Evolutionary conservation across 495 filamentous ascomycete genomes (phyloP).

Genomic region (Glarea lozoyensis): DNA sequence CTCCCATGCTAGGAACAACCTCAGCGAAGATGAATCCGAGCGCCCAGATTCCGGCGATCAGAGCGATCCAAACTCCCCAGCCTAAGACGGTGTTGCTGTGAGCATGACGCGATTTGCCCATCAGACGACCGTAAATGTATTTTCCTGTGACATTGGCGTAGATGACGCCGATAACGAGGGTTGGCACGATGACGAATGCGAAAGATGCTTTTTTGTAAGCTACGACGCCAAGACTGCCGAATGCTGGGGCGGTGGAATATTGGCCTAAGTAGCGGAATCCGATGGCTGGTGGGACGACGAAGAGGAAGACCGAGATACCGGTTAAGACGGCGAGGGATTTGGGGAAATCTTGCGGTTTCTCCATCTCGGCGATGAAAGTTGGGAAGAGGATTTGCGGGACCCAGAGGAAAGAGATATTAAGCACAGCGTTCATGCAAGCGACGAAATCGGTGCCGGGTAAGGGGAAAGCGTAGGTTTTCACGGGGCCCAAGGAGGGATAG

Average conservation of each 20-base stretch:
- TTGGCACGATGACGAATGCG: constrained; percentile 64
- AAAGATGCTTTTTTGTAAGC: constrained; percentile 50
- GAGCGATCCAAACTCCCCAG: constrained; percentile 43
- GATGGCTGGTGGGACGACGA: constrained; percentile 43
- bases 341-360: constrained; percentile 44
- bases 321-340: constrained; percentile 40
- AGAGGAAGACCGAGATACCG: constrained; percentile 40
- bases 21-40: constrained; percentile 57
- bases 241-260: constrained; percentile 39
- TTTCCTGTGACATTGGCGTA: constrained; percentile 48
- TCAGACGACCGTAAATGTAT: constrained; percentile 55
- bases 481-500: constrained; percentile 30
- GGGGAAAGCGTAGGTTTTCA: constrained; percentile 37
- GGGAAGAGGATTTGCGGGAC: constrained; percentile 47
- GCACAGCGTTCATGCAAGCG: constrained; percentile 36
- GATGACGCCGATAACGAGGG: constrained; percentile 59
- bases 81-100: constrained; percentile 27
- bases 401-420: constrained; percentile 39
- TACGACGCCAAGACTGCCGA: constrained; percentile 34
- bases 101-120: constrained; percentile 30
- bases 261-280: constrained; percentile 44
- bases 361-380: constrained; percentile 50
- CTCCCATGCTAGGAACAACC: constrained; percentile 57
- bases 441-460: constrained; percentile 36
- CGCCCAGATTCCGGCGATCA: constrained; percentile 45